Percentiles rank a stretch among this genome's conserved stretches.
phyloP scores from a whole-genome alignment of 495 filamentous ascomycete genomes.

The Cetradonia linearis region DNA sequence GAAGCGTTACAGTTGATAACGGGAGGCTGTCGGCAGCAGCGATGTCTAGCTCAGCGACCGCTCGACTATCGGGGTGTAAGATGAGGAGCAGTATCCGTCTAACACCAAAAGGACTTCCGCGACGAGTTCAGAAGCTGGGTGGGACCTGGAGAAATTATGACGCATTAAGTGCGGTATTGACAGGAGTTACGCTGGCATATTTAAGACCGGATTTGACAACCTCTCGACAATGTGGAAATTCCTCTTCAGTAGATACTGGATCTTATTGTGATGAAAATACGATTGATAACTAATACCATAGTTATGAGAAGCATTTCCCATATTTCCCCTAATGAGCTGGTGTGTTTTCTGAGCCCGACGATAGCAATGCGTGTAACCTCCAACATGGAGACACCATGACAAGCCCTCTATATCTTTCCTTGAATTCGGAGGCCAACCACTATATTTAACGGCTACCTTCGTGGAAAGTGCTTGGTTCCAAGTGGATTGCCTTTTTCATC shows the following conservation, averaged over 20 bases:
- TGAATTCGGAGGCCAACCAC: not conserved
- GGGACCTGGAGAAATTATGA: not conserved
- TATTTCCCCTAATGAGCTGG: not conserved
- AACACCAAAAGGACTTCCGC: not conserved
- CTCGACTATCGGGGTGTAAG: not conserved
- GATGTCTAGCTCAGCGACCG: not conserved
- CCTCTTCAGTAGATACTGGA: not conserved
- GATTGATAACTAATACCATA: not conserved
- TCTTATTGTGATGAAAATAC: not conserved
- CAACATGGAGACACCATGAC: not conserved
- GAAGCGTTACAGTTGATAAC: constrained; percentile 1
- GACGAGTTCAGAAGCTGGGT: not conserved
- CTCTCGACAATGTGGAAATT: not conserved
- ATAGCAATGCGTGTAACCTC: not conserved
- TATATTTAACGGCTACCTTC: not conserved
- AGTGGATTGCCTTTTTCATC: not conserved
- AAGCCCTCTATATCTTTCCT: not conserved
- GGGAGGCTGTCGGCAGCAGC: constrained; percentile 2
- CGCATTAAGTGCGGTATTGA: not conserved
- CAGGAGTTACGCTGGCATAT: not conserved
- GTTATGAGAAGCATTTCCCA: not conserved
- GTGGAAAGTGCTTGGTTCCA: not conserved
- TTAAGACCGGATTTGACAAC: not conserved
- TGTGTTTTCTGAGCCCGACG: constrained; percentile 4
- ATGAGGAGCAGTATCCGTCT: not conserved